phyloP scores from a whole-genome alignment of 768 basidiomycete genomes.

The Lactarius evosmus region DNA sequence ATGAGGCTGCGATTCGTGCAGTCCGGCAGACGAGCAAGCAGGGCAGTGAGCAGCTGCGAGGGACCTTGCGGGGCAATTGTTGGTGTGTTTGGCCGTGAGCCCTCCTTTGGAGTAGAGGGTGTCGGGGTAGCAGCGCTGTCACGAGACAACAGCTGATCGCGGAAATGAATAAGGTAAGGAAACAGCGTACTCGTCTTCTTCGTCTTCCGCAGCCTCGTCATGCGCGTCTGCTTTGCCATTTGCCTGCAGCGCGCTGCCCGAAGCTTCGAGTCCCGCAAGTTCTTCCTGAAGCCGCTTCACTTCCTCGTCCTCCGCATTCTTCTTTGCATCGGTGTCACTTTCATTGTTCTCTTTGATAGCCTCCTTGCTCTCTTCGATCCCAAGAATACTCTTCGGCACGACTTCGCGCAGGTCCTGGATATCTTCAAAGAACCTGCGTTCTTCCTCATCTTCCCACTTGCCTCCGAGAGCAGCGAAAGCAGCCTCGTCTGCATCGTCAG shows the following conservation, averaged over 20 bases:
- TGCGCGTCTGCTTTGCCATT: constrained; percentile 25
- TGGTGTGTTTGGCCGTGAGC: constrained; percentile 53
- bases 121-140: constrained; percentile 55
- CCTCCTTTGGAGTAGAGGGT: constrained; percentile 60
- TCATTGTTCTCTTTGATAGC: constrained; percentile 37
- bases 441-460: constrained; percentile 99
- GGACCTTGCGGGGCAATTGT: constrained; percentile 84
- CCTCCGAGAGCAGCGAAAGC: constrained; percentile 51
- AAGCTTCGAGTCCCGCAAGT: constrained; percentile 56
- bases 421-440: constrained; percentile 90
- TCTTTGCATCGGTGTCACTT: constrained; percentile 51
- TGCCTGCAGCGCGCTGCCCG: constrained; percentile 29
- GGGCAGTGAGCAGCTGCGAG: constrained; percentile 84
- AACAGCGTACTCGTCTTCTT: constrained; percentile 35
- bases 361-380: constrained; percentile 49
- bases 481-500: constrained; percentile 57
- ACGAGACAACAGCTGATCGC: background rate
- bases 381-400: constrained; percentile 84
- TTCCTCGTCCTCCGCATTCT: constrained; percentile 62
- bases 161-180: background rate
- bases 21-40: constrained; percentile 89
- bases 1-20: constrained; percentile 87
- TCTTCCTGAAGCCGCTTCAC: constrained; percentile 76
- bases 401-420: constrained; percentile 88
- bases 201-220: constrained; percentile 27